Evolutionary conservation across 2,329 filamentous ascomycete species (phyloP).

Genomic region (Beauveria pseudobassiana): DNA sequence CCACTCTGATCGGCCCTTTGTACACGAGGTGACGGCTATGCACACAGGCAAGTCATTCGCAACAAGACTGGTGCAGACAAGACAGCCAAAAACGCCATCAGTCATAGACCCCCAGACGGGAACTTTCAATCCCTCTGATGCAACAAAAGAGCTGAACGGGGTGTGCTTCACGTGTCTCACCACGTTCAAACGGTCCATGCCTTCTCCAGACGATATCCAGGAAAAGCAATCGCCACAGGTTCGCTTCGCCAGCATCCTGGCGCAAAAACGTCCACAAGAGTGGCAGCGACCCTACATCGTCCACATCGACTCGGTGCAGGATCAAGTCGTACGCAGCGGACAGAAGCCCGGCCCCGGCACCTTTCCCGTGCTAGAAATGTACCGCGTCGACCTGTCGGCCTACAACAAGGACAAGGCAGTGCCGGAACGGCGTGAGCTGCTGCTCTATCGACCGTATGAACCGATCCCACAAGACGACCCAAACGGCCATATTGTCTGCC

Average conservation of each 20-base stretch:
- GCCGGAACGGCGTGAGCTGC: slow-evolving; percentile 39
- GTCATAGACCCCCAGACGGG: slow-evolving; percentile 21
- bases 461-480: slow-evolving; percentile 33
- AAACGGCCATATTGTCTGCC: slow-evolving; percentile 39
- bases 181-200: slow-evolving; percentile 41
- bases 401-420: slow-evolving; percentile 36
- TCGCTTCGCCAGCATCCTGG: slow-evolving; percentile 35
- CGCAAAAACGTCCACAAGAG: slow-evolving; percentile 25
- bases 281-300: slow-evolving; percentile 40
- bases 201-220: slow-evolving; percentile 31
- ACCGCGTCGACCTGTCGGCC: slow-evolving; percentile 43
- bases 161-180: slow-evolving; percentile 44
- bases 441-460: slow-evolving; percentile 40
- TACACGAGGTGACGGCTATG: slow-evolving; percentile 41
- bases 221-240: slow-evolving; percentile 30
- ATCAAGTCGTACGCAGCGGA: slow-evolving; percentile 24
- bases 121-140: slow-evolving; percentile 33
- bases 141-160: slow-evolving; percentile 28
- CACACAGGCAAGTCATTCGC: slow-evolving; percentile 40
- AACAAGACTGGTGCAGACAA: slow-evolving; percentile 41
- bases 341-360: slow-evolving; percentile 27
- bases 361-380: slow-evolving; percentile 46
- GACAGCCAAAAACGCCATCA: slow-evolving; percentile 37
- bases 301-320: slow-evolving; percentile 35
- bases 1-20: slow-evolving; percentile 40